A percentile compares a stretch with the other conserved stretches of the same genome.
phyloP scores from a whole-genome alignment of 2,329 filamentous ascomycete species.

The Colletotrichum sp. region DNA sequence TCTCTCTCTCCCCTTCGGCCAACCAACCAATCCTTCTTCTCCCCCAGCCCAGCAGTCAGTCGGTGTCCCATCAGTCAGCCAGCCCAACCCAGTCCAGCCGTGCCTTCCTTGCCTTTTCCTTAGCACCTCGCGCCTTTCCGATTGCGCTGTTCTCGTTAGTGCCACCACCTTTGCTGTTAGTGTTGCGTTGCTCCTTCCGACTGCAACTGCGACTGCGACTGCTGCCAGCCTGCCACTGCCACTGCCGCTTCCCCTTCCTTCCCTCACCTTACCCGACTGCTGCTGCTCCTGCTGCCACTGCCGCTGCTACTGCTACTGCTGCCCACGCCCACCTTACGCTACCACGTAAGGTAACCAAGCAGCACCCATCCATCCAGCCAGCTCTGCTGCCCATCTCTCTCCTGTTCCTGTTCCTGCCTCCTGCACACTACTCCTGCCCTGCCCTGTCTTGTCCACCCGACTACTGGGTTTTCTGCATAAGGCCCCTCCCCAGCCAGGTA shows the following conservation, averaged over 20 bases:
- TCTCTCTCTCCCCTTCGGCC: background rate
- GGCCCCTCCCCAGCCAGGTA: background rate
- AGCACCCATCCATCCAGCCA: background rate
- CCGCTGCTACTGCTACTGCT: background rate
- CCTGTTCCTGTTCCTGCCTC: background rate
- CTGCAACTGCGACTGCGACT: background rate
- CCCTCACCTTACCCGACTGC: background rate
- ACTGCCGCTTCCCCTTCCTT: background rate
- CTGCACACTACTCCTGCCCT: background rate
- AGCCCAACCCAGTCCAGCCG: background rate
- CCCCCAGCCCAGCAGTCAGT: background rate
- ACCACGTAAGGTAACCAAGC: background rate
- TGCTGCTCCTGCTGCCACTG: background rate
- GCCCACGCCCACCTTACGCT: background rate
- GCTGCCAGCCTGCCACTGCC: background rate
- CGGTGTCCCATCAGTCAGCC: background rate
- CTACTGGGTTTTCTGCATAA: constrained; percentile 18
- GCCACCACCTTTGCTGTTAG: background rate
- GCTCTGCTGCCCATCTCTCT: background rate
- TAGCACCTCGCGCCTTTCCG: background rate
- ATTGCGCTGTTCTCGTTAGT: background rate
- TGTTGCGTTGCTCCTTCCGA: background rate
- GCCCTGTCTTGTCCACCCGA: constrained; percentile 10
- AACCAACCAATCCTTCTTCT: background rate
- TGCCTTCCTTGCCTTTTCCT: background rate